phyloP scores from a whole-genome alignment of 106 monocot genomes.

The Dioscorea alata region DNA sequence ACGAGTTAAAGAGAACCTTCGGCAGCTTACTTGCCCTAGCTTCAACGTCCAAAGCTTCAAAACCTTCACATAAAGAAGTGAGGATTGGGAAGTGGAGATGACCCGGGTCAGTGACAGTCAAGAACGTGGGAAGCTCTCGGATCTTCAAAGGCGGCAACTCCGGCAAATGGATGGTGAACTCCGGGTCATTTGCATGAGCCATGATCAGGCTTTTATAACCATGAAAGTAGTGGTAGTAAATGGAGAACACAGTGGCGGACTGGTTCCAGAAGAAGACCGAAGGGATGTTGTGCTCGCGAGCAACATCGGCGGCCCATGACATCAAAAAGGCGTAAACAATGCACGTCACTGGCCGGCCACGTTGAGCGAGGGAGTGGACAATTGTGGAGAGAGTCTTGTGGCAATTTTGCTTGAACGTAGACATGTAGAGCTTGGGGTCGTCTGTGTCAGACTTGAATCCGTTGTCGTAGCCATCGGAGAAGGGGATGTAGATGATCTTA shows the following conservation, averaged over 20 bases:
- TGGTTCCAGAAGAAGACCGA: constrained; percentile 44
- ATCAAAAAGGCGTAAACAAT: constrained; percentile 28
- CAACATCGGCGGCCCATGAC: constrained; percentile 29
- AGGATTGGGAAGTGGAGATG: background rate
- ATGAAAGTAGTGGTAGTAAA: constrained; percentile 50
- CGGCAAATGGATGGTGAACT: constrained; percentile 12
- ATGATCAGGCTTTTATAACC: constrained; percentile 14
- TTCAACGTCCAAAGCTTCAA: background rate
- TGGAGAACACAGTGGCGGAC: constrained; percentile 34
- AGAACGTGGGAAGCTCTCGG: constrained; percentile 27
- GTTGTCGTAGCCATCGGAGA: constrained; percentile 37
- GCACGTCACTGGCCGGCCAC: constrained; percentile 25
- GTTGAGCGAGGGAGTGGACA: constrained; percentile 6
- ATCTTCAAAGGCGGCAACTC: constrained; percentile 13
- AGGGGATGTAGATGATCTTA: constrained; percentile 26
- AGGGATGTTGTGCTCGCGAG: constrained; percentile 20
- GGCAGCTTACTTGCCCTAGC: background rate
- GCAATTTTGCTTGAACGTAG: background rate
- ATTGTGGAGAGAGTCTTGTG: constrained; percentile 7
- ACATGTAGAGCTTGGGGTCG: constrained; percentile 4
- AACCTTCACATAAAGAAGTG: background rate
- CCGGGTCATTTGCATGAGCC: constrained; percentile 11
- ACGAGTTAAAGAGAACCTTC: constrained; percentile 31
- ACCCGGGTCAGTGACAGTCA: constrained; percentile 2
- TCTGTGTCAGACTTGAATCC: background rate